Evolutionary conservation across 345 rosid genomes (phyloP), one percentile per base, ranked within the genome.

Genomic region (Erysimum cheiranthoides): DNA sequence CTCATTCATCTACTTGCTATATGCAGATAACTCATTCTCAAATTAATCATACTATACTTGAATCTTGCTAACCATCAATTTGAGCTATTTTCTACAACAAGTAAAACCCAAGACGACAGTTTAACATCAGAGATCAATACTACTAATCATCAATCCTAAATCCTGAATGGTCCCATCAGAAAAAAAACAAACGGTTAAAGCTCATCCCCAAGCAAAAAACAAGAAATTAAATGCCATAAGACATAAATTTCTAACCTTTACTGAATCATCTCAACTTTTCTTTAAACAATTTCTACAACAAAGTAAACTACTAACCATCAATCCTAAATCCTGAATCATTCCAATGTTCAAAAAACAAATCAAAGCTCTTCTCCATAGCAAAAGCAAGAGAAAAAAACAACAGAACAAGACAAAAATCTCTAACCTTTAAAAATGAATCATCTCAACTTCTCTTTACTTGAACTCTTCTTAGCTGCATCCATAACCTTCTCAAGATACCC

Each of bases 401-500:
- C 8, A 4, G 21, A 53, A 38, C 8, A 51, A 9, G 60, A 25
- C 14, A 47, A 18, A 18, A 61, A 38, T 0, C 52, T 42, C 65
- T 56, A 59, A 65, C 83, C 83, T 75, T 64, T 35, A 25, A 56
- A 56, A 40, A 13, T 16, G 52, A 51, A 70, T 89, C 85, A 94
- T 83, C 98, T 90, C 69, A 89, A 79, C 87, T 92, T 94, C 83
- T 89, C 90, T 75, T 80, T 87, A 21, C 86, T 83, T 1, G 92
- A 79, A 53, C 90, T 85, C 79, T 82, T 76, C 89, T 66, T 86
- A 0, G 97, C 84, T 0, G 99, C 99, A 68, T 92, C 99, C 75
- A 74, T 89, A 18, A 95, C 84, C 85, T 89, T 88, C 74, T 95
- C 93, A 39, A 87, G 86, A 69, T 95, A 92, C 54, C 97, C 97